Conservation (phyloP, 2,329 filamentous ascomycete species). For the Hypoxylon sp. region DNA sequence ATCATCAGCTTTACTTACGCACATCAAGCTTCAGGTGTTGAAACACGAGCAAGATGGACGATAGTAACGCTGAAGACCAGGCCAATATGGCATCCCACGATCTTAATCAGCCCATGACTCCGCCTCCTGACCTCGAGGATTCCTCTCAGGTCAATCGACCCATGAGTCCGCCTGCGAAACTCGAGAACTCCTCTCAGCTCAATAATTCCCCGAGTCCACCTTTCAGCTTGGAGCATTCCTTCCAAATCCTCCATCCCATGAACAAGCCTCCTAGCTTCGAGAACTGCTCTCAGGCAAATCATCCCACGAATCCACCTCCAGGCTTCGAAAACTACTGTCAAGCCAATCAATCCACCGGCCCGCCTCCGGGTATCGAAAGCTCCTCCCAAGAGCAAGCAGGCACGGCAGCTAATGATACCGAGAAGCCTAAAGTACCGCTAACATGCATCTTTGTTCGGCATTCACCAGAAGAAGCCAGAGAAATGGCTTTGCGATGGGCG, state of each 20-base stretch:
- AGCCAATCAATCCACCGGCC: too few species aligned
- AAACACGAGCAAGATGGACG: slow-evolving; percentile 2
- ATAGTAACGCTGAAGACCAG: not conserved
- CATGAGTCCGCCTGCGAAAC: too few species aligned
- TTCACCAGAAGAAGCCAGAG: not conserved
- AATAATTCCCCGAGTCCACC: too few species aligned
- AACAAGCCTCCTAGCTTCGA: not conserved
- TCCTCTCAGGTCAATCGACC: too few species aligned
- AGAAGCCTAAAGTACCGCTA: not conserved
- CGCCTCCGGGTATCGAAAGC: not conserved
- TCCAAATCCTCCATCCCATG: too few species aligned
- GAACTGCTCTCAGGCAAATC: not conserved
- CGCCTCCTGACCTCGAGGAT: not conserved
- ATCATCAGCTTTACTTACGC: slow-evolving; percentile 9
- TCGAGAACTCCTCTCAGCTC: not conserved
- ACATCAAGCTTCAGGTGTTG: not conserved
- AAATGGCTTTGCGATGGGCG: not conserved
- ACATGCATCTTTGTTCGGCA: not conserved
- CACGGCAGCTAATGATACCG: not conserved
- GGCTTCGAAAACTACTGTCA: not conserved
- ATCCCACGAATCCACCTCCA: too few species aligned
- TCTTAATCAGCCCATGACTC: not conserved
- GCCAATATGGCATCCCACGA: not conserved
- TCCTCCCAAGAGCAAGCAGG: not conserved
- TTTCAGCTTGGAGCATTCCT: not conserved